These are phyloP conservation scores for Hypoxylon sp. DNA, from an alignment of 2,329 filamentous ascomycete species.

Conservation along the genomic window DNA sequence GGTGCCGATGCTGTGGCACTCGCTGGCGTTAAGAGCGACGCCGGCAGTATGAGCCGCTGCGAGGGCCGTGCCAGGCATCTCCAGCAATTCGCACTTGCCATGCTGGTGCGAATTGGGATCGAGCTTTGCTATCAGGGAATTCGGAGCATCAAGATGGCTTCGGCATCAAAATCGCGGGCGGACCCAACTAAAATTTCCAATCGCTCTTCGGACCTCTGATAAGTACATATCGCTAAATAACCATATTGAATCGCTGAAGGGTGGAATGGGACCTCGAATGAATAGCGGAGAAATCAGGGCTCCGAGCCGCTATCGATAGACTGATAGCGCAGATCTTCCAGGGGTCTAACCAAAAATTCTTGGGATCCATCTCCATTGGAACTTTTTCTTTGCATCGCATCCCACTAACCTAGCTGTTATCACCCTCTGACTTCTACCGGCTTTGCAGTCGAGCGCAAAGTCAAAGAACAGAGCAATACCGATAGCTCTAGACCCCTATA, in stretches of 20 bases:
- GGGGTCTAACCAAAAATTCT: slow-evolving; percentile 22
- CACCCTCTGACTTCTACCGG: not conserved
- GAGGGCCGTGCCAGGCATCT: slow-evolving; percentile 66
- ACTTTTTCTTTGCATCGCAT: slow-evolving; percentile 28
- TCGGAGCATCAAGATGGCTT: slow-evolving; percentile 20
- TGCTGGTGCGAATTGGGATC: slow-evolving; percentile 48
- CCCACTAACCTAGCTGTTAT: slow-evolving; percentile 6
- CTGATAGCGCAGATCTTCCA: slow-evolving; percentile 9
- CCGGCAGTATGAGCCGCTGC: slow-evolving; percentile 46
- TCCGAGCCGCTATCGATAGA: slow-evolving; percentile 45
- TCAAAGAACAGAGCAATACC: not conserved
- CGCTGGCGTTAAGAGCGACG: slow-evolving; percentile 47
- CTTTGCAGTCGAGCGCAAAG: not conserved
- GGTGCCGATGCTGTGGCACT: slow-evolving; percentile 52
- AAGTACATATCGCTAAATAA: slow-evolving; percentile 22
- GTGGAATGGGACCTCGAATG: too few species aligned
- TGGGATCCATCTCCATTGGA: slow-evolving; percentile 16
- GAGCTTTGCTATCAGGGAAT: slow-evolving; percentile 19
- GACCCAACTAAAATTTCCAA: slow-evolving; percentile 30
- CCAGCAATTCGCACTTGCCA: slow-evolving; percentile 70
- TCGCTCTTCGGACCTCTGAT: slow-evolving; percentile 17
- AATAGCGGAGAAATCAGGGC: slow-evolving; percentile 40
- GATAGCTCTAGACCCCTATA: too few species aligned
- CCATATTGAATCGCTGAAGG: not conserved
- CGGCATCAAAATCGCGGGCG: slow-evolving; percentile 23